Base-by-base conservation (phyloP, 345 rosid genomes). In the Microcos paniculata region DNA sequence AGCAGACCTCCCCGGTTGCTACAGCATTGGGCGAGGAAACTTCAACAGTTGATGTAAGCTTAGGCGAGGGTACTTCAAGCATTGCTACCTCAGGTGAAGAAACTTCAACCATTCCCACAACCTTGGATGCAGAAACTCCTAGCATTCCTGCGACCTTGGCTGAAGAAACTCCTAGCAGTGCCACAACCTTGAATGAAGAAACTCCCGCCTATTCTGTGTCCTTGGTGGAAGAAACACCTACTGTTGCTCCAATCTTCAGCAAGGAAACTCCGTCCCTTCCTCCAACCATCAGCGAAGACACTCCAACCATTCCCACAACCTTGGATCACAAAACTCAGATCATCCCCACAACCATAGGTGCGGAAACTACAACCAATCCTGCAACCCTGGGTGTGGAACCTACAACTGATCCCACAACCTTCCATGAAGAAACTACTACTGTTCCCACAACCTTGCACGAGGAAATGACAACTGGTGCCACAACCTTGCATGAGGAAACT, bases 71-170 rank as follows among this genome's bases (percentile, higher is more conserved):
- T 80, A 77, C 77, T 71, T 48, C 53, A 26, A 74, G 72, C 1
- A 53, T 77, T 69, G 79, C 67, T 48, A 78, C 74, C 9, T 63
- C 76, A 15, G 84, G 84, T 73, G 80, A 81, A 64, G 90, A 82
- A 71, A 80, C 81, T 52, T 78, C 85, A 69, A 79, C 61, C 24
- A 30, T 42, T 42, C 53, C 52, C 7, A 66, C 52, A 66, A 21
- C 24, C 30, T 7, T 38, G 51, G 51, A 52, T 38, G 49, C 4
- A 7, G 74, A 53, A 33, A 13, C 21, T 11, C 11, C 70, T 10
- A 21, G 9, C 46, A 18, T 62, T 48, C 10, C 76, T 19, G 15
- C 45, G n/a, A n/a, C 52, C 14, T 21, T 49, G 40, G 23, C 30
- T 24, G 11, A 38, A 40, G 70, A 62, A 64, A 63, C 30, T 62